A percentile compares a stretch with the other conserved stretches of the same genome.
These are phyloP conservation scores for Fusarium decemcellulare DNA, from an alignment of 2,329 filamentous ascomycete species.

Conservation along the genomic window DNA sequence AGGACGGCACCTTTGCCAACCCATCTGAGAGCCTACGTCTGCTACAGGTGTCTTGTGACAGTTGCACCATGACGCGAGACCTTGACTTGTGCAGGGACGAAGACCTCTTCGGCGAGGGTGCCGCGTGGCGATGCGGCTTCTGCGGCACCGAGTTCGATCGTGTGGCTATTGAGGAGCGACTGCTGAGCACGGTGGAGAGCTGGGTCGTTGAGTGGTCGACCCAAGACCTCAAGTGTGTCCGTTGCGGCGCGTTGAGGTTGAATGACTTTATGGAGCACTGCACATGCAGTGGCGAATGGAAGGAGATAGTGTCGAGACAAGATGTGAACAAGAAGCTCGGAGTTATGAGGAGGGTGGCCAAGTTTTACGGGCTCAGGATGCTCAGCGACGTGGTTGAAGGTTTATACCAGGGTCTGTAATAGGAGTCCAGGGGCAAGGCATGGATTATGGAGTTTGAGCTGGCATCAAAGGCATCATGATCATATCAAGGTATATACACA, in stretches of 20 bases:
- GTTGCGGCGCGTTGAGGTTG: conserved; percentile 79
- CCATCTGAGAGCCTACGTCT: conserved; percentile 83
- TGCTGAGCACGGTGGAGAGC: conserved; percentile 83
- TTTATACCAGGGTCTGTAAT: conserved; percentile 64
- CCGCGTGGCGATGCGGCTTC: conserved; percentile 82
- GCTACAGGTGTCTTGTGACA: conserved; percentile 85
- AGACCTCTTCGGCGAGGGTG: conserved; percentile 70
- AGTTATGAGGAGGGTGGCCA: conserved; percentile 82
- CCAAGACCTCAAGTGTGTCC: conserved; percentile 87
- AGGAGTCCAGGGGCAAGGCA: conserved; percentile 24
- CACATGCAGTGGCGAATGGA: conserved; percentile 91
- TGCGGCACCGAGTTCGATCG: conserved; percentile 84
- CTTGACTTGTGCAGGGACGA: conserved; percentile 94
- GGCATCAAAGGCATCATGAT: conserved; percentile 20
- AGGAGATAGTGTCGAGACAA: conserved; percentile 75
- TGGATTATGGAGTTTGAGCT: conserved; percentile 38
- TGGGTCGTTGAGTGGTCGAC: conserved; percentile 85
- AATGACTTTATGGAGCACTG: conserved; percentile 99
- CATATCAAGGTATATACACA: conserved; percentile 7
- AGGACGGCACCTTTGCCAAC: conserved; percentile 89
- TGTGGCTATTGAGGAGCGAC: conserved; percentile 85
- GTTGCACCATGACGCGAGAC: conserved; percentile 90
- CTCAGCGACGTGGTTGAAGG: conserved; percentile 80
- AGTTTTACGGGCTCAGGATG: conserved; percentile 86
- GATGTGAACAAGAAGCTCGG: conserved; percentile 76